Evolutionary conservation across 345 rosid genomes (phyloP).

Genomic region (Eucalyptus pauciflora): DNA sequence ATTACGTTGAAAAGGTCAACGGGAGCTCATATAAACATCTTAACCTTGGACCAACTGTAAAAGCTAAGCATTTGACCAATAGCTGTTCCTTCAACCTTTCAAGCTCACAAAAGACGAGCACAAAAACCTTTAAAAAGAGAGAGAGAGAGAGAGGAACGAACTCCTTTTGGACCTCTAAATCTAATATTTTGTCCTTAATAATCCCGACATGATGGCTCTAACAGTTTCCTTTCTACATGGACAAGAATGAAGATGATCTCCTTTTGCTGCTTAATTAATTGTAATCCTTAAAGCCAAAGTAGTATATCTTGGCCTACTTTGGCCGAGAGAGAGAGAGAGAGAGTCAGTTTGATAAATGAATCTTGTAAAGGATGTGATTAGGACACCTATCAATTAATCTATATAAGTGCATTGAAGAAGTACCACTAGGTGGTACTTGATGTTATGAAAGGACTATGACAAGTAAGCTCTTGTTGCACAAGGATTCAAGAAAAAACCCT

Average conservation of each 20-base stretch:
- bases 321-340: neutral
- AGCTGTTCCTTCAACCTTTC: neutral
- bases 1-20: neutral
- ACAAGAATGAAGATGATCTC: neutral
- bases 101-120: neutral
- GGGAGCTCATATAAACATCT: neutral
- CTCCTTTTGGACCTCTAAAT: neutral
- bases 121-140: neutral
- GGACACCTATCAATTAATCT: neutral
- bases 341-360: neutral
- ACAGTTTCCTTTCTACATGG: neutral
- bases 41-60: neutral
- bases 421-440: neutral
- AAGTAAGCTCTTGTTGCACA: too few relatives aligned
- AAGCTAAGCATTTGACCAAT: neutral
- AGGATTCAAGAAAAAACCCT: too few relatives aligned
- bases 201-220: neutral
- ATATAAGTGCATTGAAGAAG: neutral
- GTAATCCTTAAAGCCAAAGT: neutral
- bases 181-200: neutral
- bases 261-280: neutral
- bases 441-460: too few relatives aligned
- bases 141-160: neutral
- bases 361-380: neutral
- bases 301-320: neutral